Conservation (phyloP, 305 asterid genomes). For the Ilex paraguariensis region DNA sequence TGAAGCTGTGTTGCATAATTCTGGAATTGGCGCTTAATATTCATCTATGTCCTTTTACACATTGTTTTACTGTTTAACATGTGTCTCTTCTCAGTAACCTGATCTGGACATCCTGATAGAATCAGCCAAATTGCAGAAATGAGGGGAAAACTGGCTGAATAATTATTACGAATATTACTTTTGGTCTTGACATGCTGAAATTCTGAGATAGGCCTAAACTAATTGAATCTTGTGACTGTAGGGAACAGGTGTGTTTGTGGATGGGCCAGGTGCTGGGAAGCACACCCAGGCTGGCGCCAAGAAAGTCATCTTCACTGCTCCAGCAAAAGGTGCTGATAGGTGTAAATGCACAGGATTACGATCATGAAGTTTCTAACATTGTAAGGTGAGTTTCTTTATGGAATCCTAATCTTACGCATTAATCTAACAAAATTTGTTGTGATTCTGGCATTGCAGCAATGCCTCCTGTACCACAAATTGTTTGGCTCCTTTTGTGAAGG, state of each 20-base stretch:
- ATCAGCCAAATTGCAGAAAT: not conserved
- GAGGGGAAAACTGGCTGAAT: not conserved
- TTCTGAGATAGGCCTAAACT: too few relatives aligned
- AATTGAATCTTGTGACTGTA: constrained; percentile 13
- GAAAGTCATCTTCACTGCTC: not conserved
- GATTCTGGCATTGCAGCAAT: not conserved
- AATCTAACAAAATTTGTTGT: too few relatives aligned
- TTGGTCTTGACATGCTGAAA: too few relatives aligned
- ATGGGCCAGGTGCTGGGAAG: constrained; percentile 98
- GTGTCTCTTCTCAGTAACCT: too few relatives aligned
- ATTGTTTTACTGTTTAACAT: too few relatives aligned
- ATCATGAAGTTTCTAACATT: not conserved
- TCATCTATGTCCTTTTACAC: too few relatives aligned
- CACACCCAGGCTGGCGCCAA: constrained; percentile 96
- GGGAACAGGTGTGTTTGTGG: constrained; percentile 96
- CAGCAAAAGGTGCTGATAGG: not conserved
- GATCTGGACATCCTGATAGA: too few relatives aligned
- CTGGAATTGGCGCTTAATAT: too few relatives aligned
- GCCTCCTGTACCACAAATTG: not conserved
- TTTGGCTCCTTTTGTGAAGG: constrained; percentile 1
- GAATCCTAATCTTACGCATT: too few relatives aligned
- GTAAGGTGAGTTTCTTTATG: not conserved
- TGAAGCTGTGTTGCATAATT: too few relatives aligned
- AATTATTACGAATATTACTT: too few relatives aligned
- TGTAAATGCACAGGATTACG: not conserved